Evolutionary conservation across 208 protist genomes (phyloP).

Genomic region (Wallacemonas collosoma): DNA sequence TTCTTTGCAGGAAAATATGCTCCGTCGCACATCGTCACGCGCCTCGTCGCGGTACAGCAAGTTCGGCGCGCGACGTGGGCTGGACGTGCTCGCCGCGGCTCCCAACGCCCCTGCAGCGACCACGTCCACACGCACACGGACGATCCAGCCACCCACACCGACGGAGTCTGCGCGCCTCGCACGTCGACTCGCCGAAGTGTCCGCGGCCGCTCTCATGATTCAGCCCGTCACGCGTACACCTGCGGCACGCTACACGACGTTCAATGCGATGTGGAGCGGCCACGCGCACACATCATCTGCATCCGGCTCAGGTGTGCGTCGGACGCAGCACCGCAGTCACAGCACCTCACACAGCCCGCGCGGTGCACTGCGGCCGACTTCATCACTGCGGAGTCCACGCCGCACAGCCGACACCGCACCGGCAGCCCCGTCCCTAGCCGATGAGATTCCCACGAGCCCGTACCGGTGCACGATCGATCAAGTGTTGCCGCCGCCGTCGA

Average conservation of each 20-base stretch:
- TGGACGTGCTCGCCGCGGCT: neutral
- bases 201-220: neutral
- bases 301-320: too few species aligned
- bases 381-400: neutral
- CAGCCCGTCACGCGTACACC: conserved; percentile 4
- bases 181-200: conserved; percentile 10
- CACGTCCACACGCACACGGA: neutral
- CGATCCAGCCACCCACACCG: conserved; percentile 8
- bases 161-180: neutral
- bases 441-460: conserved; percentile 6
- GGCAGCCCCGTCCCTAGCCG: neutral
- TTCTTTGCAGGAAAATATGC: conserved; percentile 1
- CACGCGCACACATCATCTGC: neutral
- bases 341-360: conserved; percentile 5
- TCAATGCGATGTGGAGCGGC: conserved; percentile 10
- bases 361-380: conserved; percentile 4
- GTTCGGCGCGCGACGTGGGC: neutral
- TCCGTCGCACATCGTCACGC: conserved; percentile 11
- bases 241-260: conserved; percentile 4
- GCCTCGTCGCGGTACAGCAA: conserved; percentile 6
- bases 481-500: conserved; percentile 21
- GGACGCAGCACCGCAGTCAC: neutral
- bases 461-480: conserved; percentile 23
- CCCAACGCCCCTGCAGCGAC: neutral
- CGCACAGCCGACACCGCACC: neutral